Conservation (phyloP, 1,284 basidiomycete species). For the Sporisorium iseilematis-ciliati region DNA sequence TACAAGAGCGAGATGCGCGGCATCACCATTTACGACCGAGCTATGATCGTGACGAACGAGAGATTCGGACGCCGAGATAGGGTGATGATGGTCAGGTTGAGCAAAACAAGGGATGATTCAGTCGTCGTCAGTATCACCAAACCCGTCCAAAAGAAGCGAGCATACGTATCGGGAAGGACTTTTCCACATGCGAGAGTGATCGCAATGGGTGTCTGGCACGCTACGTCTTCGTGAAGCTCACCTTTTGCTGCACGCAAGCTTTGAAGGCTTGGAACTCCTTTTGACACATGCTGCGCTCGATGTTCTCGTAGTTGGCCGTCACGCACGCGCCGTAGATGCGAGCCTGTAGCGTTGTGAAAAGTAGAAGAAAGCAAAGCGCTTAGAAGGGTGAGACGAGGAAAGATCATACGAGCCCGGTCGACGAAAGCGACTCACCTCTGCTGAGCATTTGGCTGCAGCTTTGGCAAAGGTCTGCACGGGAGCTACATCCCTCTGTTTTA, state of each 20-base stretch:
- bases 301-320: conserved; percentile 79
- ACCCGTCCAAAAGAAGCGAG: not conserved
- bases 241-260: conserved; percentile 75
- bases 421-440: conserved; percentile 26
- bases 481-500: conserved; percentile 51
- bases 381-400: not conserved
- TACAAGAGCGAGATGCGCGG: not conserved
- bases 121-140: not conserved
- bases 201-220: not conserved
- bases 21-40: conserved; percentile 41
- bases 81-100: not conserved
- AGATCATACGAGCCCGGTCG: not conserved
- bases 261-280: conserved; percentile 82
- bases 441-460: conserved; percentile 46
- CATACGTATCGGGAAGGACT: no score
- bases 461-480: conserved; percentile 54
- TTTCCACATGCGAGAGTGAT: not conserved
- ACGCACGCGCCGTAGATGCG: conserved; percentile 83
- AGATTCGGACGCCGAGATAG: not conserved
- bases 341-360: conserved; percentile 73
- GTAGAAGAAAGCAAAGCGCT: not conserved
- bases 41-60: conserved; percentile 1
- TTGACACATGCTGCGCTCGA: conserved; percentile 80
- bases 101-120: not conserved
- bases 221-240: conserved; percentile 5